These are phyloP conservation scores for Notholithocarpus densiflorus DNA, from an alignment of 306 rosid genomes.

Conservation along the genomic window DNA sequence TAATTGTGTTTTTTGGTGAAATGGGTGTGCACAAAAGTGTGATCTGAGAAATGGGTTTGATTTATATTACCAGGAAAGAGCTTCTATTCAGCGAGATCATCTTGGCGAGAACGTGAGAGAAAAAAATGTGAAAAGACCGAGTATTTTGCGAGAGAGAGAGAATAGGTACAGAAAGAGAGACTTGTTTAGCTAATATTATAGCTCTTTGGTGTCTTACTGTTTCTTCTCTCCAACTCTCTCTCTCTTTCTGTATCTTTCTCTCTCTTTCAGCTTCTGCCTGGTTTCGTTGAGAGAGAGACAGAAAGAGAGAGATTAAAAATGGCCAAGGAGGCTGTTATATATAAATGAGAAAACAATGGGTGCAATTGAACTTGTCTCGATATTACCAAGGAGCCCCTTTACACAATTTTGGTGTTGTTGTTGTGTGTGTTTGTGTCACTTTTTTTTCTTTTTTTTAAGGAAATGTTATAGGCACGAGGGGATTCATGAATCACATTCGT, in stretches of 20 bases:
- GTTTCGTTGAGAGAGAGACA: neutral
- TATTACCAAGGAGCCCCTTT: constrained; percentile 20
- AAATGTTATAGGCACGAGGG: neutral
- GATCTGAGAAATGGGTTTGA: constrained; percentile 24
- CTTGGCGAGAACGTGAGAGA: constrained; percentile 18
- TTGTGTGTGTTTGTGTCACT: neutral
- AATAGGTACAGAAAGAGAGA: constrained; percentile 4
- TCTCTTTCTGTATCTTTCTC: constrained; percentile 9
- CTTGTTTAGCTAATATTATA: neutral
- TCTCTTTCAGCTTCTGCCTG: constrained; percentile 20
- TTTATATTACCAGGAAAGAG: constrained; percentile 50
- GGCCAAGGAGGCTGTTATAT: neutral
- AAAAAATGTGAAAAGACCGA: constrained; percentile 27
- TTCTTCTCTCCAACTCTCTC: constrained; percentile 11
- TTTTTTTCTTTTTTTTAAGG: neutral
- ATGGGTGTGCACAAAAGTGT: constrained; percentile 4
- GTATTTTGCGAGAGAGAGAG: constrained; percentile 10
- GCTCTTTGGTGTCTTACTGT: neutral
- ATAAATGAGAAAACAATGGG: neutral
- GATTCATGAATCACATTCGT: too few species aligned
- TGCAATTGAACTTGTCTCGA: neutral
- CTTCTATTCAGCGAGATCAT: constrained; percentile 51
- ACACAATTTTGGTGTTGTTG: neutral
- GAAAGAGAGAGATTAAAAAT: constrained; percentile 9
- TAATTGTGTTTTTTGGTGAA: neutral